Conservation (phyloP, 495 filamentous ascomycete genomes). For the Talaromyces ruber region DNA sequence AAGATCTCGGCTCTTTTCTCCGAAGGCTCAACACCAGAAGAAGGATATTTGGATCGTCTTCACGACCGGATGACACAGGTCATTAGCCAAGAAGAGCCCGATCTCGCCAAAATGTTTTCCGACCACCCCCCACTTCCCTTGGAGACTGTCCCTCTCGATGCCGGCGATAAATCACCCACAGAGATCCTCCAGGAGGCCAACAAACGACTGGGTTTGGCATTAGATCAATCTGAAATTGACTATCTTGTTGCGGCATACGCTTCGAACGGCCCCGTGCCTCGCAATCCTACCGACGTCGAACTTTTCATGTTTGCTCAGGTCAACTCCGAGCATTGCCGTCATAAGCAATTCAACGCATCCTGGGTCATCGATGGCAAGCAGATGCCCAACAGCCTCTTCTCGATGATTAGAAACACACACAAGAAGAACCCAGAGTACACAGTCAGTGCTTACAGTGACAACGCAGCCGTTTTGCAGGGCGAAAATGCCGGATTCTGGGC, state of each 20-base stretch:
- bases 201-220: conserved; percentile 67
- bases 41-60: conserved; percentile 60
- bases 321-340: conserved; percentile 52
- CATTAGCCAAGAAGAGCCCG: conserved; percentile 55
- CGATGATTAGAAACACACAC: conserved; percentile 94
- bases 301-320: conserved; percentile 99
- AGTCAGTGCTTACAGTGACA: conserved; percentile 94
- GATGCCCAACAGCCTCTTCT: conserved; percentile 74
- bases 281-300: conserved; percentile 81
- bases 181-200: conserved; percentile 76
- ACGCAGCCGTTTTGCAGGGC: conserved; percentile 86
- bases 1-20: conserved; percentile 49
- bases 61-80: conserved; percentile 93
- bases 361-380: conserved; percentile 91
- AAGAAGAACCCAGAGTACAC: conserved; percentile 66
- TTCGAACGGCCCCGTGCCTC: conserved; percentile 54
- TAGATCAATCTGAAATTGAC: conserved; percentile 87
- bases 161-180: conserved; percentile 49
- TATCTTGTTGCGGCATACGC: conserved; percentile 82
- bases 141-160: conserved; percentile 62
- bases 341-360: conserved; percentile 88
- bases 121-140: conserved; percentile 63
- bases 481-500: conserved; percentile 71
- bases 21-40: conserved; percentile 24
- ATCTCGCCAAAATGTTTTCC: conserved; percentile 67